Evolutionary conservation across 129 eudicot species (phyloP).

Genomic region (Deinandra increscens): DNA sequence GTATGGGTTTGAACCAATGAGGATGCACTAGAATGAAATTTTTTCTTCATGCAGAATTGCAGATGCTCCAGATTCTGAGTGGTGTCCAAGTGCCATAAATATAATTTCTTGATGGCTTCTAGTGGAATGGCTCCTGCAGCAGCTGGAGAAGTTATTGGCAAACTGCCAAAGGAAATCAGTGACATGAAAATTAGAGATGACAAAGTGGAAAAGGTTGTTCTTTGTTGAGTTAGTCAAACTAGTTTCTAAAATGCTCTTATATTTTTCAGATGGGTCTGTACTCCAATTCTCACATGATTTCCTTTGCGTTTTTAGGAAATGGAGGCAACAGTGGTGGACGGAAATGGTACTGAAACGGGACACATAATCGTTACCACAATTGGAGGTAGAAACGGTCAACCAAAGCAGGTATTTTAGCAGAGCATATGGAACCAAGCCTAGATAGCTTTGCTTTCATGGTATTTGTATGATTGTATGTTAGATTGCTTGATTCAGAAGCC

Average conservation of each 20-base stretch:
- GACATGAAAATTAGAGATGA: conserved; percentile 64
- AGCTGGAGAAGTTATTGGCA: conserved; percentile 34
- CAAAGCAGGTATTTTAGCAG: conserved; percentile 48
- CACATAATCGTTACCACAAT: conserved; percentile 70
- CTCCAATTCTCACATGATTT: conserved; percentile 12
- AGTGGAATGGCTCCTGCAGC: conserved; percentile 34
- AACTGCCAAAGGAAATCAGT: conserved; percentile 55
- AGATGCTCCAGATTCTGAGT: conserved; percentile 26
- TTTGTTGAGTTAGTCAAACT: not conserved
- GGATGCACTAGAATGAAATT: conserved; percentile 12
- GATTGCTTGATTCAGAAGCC: conserved; percentile 1
- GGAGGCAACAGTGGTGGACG: conserved; percentile 63
- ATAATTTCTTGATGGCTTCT: conserved; percentile 35
- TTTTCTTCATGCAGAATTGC: conserved; percentile 7
- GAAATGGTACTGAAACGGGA: conserved; percentile 71
- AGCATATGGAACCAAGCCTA: conserved; percentile 2
- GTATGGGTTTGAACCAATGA: conserved; percentile 14
- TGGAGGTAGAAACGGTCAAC: conserved; percentile 75
- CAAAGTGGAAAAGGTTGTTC: conserved; percentile 53
- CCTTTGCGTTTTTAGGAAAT: conserved; percentile 38
- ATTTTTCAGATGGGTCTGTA: not conserved
- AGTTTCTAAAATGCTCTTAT: not conserved
- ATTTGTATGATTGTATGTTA: conserved; percentile 2
- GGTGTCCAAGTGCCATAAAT: conserved; percentile 16
- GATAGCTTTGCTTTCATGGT: not conserved